Evolutionary conservation across 208 protist species (phyloP).

Genomic region (Leishmania tropica): DNA sequence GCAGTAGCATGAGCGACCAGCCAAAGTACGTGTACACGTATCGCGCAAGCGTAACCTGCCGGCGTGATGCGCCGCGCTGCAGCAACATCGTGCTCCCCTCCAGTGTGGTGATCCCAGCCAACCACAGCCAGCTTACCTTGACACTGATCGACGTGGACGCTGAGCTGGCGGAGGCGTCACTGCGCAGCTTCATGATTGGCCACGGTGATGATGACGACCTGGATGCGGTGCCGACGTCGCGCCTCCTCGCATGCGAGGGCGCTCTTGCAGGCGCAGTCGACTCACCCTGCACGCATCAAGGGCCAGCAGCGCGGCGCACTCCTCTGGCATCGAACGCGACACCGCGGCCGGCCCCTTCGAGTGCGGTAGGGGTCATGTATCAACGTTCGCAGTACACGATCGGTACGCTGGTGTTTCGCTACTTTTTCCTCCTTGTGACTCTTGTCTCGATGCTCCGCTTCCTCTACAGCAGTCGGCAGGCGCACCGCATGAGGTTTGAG

Average conservation of each 20-base stretch:
- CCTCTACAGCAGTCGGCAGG: conserved; percentile 37
- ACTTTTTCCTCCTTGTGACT: conserved; percentile 55
- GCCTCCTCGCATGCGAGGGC: background rate
- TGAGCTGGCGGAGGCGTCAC: conserved; percentile 51
- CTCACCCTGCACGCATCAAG: background rate
- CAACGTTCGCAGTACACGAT: conserved; percentile 70
- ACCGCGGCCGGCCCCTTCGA: background rate
- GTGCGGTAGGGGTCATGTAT: conserved; percentile 66
- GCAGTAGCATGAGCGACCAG: conserved; percentile 5
- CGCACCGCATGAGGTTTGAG: conserved; percentile 43
- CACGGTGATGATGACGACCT: background rate
- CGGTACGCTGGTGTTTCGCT: conserved; percentile 64
- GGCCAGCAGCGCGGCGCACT: background rate
- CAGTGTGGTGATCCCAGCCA: conserved; percentile 44
- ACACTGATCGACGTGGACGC: conserved; percentile 61
- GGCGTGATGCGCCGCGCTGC: conserved; percentile 42
- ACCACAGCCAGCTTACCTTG: conserved; percentile 48
- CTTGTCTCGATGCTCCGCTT: conserved; percentile 55
- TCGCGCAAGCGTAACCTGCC: conserved; percentile 54
- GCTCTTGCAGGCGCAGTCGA: background rate
- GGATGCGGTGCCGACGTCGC: background rate
- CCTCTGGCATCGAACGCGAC: background rate
- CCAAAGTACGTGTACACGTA: conserved; percentile 40
- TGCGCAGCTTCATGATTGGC: background rate
- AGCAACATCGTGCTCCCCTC: conserved; percentile 63